Evolutionary conservation across 2,329 filamentous ascomycete species (phyloP).

Genomic region (Apiospora aurea): DNA sequence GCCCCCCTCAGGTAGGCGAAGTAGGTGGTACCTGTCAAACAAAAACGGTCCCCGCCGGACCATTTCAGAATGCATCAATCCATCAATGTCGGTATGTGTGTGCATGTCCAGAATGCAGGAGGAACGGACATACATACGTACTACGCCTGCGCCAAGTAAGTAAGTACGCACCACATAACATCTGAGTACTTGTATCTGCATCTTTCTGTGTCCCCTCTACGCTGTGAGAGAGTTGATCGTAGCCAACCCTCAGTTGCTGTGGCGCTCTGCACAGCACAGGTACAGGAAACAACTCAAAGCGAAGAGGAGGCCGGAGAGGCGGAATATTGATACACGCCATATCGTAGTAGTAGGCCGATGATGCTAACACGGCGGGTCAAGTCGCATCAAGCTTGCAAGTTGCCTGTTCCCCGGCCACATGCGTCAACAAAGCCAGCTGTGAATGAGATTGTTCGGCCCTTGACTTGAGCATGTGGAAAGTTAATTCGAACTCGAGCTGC

Average conservation of each 20-base stretch:
- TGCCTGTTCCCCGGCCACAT: conserved; percentile 5
- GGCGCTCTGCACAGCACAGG: neutral
- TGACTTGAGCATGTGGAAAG: conserved; percentile 14
- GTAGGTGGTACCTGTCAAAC: conserved; percentile 21
- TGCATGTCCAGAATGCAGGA: neutral
- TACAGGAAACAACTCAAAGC: neutral
- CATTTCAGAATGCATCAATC: neutral
- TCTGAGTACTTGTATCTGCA: neutral
- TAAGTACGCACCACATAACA: neutral
- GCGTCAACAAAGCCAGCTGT: neutral
- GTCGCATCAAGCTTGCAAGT: neutral
- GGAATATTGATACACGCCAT: neutral
- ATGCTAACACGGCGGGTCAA: conserved; percentile 8
- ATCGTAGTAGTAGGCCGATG: neutral
- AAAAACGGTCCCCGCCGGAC: neutral
- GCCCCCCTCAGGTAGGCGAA: conserved; percentile 3
- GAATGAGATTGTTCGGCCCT: conserved; percentile 2
- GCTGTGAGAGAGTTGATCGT: neutral
- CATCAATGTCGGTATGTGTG: neutral
- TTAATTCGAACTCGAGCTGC: conserved; percentile 7
- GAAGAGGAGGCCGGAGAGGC: neutral
- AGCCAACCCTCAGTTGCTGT: neutral
- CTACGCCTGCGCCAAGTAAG: neutral
- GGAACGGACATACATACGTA: conserved; percentile 1
- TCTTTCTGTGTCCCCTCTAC: neutral